phyloP scores from a whole-genome alignment of 179 eudicot genomes.

The Spinacia oleracea region DNA sequence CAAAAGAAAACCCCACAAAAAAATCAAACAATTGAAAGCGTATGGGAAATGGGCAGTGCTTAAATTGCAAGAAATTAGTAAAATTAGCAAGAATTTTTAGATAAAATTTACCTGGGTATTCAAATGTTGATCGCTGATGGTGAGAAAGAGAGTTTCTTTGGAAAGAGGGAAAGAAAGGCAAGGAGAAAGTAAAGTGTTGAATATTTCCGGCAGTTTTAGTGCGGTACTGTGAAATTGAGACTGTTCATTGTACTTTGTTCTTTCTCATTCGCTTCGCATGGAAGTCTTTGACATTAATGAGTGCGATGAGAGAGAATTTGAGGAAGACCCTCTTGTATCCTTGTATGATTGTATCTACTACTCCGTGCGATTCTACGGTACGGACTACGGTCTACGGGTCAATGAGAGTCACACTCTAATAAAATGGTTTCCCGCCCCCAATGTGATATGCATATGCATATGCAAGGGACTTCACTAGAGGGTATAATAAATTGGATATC shows the following conservation, averaged over 20 bases:
- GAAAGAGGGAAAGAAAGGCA: no score
- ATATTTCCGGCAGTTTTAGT: no score
- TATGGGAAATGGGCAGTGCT: no score
- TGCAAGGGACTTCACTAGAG: no score
- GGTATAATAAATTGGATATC: no score
- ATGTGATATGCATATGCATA: no score
- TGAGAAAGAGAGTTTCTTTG: not conserved
- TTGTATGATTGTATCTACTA: no score
- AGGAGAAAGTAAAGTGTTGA: not conserved
- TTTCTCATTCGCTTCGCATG: slow-evolving; percentile 9
- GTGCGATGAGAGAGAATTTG: not conserved
- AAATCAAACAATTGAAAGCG: not conserved
- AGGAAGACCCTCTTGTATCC: no score
- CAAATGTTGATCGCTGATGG: slow-evolving; percentile 2
- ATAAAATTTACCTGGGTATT: not conserved
- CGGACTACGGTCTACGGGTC: no score
- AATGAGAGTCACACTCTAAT: no score
- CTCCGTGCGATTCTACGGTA: no score
- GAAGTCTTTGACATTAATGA: slow-evolving; percentile 3
- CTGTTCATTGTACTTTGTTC: not conserved
- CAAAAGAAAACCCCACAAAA: not conserved
- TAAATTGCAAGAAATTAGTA: not conserved
- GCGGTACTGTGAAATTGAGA: not conserved
- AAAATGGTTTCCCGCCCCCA: no score
- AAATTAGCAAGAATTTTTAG: not conserved